Base-by-base conservation (phyloP, 495 filamentous ascomycete genomes). In the Darksidea phi region DNA sequence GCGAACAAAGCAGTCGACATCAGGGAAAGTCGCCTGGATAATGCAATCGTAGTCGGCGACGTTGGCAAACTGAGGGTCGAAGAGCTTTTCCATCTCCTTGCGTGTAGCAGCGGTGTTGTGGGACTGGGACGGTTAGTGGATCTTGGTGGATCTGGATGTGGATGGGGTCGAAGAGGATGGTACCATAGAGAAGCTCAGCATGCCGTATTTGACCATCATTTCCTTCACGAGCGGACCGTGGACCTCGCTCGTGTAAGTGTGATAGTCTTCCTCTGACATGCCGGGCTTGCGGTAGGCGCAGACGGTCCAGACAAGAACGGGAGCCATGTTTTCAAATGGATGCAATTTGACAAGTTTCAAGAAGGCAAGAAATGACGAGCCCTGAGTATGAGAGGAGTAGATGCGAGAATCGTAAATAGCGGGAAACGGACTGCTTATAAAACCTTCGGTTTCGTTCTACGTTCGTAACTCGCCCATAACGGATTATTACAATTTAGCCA, bases 241-340 rank as follows among this genome's bases (percentile, higher is more conserved):
- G 8, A 53, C 42, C 37, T 64, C 43, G 20, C 11, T 48, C 61
- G 61, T 61, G 36, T 66, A 53, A 2, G 21, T 36, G 21, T 43
- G 56, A 24, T 61, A 66, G 18, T 59, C 61, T 23, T 64, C 61
- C 21, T 64, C 61, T 18, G 34, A 48, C 63, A 69, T 69, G 7
- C 63, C 67, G 1, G 67, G 57, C 48, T 69, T 69, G 37, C 67
- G 62, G 23, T 66, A 66, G 11, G 53, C 62, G 41, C 73, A 77
- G 49, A 82, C 76, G 11, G 79, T 80, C 42, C 77, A 71, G 21
- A 41, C 54, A n/a, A 57, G 54, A 45, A 57, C 54, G 26, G 54
- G 54, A 12, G 54, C 54, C 54, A 57, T 57, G 42, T 28, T 48
- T 10, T 13, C n/a, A n/a, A n/a, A n/a, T n/a, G n/a, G n/a, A n/a